phyloP scores from a whole-genome alignment of 352 stramenopile species.

The Albugo candida region DNA sequence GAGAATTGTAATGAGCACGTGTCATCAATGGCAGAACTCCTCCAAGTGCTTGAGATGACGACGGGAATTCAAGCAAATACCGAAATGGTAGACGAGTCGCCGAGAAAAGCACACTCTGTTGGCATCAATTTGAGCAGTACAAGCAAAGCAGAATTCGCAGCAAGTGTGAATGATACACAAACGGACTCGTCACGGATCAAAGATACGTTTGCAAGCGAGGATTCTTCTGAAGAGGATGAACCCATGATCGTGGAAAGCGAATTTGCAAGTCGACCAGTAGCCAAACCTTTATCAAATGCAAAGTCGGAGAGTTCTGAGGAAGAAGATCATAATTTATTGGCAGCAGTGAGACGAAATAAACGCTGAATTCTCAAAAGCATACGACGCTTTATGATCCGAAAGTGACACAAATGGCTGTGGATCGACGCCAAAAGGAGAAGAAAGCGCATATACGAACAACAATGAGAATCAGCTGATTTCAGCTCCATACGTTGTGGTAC shows the following conservation, averaged over 20 bases:
- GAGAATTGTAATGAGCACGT: constrained; percentile 26
- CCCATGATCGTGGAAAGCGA: constrained; percentile 54
- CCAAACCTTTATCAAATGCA: constrained; percentile 20
- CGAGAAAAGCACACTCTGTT: constrained; percentile 4
- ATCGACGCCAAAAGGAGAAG: too few species aligned
- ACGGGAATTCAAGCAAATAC: constrained; percentile 11
- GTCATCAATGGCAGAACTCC: constrained; percentile 48
- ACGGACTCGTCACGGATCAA: constrained; percentile 9
- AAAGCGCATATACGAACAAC: too few species aligned
- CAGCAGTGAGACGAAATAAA: constrained; percentile 52
- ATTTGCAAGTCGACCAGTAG: constrained; percentile 14
- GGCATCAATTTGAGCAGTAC: constrained; percentile 17
- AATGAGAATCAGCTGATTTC: too few species aligned
- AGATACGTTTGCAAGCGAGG: constrained; percentile 9
- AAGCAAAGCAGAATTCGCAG: constrained; percentile 30
- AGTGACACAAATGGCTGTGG: too few species aligned
- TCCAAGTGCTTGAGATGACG: constrained; percentile 49
- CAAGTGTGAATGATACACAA: background rate
- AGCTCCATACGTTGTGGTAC: background rate
- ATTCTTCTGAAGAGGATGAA: constrained; percentile 58
- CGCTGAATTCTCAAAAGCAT: too few species aligned
- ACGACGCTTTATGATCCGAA: too few species aligned
- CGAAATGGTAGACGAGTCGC: constrained; percentile 4
- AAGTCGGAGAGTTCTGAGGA: constrained; percentile 27
- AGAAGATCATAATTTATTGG: constrained; percentile 38